These are phyloP conservation scores for Colletotrichum neosansevieriae DNA, from an alignment of 2,329 filamentous ascomycete species.

Conservation along the genomic window DNA sequence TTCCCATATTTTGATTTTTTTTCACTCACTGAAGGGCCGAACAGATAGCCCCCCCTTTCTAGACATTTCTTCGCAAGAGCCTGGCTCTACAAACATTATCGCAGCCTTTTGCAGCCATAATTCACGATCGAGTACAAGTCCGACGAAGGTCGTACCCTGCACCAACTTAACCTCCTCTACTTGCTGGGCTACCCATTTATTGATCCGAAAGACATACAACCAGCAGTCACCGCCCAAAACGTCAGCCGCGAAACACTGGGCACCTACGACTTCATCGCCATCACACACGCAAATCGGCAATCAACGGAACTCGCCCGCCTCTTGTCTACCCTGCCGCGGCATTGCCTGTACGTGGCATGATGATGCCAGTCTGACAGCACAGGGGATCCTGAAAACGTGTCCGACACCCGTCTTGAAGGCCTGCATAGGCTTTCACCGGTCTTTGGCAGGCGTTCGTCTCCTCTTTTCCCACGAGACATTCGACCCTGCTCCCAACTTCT, in stretches of 20 bases:
- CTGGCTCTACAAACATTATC: background rate
- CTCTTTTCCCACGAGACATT: slow-evolving; percentile 6
- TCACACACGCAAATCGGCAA: background rate
- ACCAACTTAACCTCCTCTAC: too few relatives aligned
- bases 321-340: too few relatives aligned
- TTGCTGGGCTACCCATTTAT: too few relatives aligned
- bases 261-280: background rate
- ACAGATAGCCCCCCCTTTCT: too few relatives aligned
- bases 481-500: slow-evolving; percentile 6
- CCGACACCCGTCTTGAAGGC: background rate
- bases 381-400: background rate
- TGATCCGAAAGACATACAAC: background rate
- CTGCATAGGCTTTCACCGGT: too few relatives aligned
- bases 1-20: too few relatives aligned
- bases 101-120: too few relatives aligned
- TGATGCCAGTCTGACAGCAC: background rate
- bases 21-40: too few relatives aligned
- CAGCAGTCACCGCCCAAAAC: background rate
- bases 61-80: background rate
- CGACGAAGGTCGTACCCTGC: too few relatives aligned
- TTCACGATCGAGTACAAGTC: too few relatives aligned
- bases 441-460: background rate
- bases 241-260: background rate
- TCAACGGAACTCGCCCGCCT: background rate
- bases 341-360: background rate